Conservation (phyloP, 2,329 filamentous ascomycete genomes). For the Lasiodiplodia sp. region DNA sequence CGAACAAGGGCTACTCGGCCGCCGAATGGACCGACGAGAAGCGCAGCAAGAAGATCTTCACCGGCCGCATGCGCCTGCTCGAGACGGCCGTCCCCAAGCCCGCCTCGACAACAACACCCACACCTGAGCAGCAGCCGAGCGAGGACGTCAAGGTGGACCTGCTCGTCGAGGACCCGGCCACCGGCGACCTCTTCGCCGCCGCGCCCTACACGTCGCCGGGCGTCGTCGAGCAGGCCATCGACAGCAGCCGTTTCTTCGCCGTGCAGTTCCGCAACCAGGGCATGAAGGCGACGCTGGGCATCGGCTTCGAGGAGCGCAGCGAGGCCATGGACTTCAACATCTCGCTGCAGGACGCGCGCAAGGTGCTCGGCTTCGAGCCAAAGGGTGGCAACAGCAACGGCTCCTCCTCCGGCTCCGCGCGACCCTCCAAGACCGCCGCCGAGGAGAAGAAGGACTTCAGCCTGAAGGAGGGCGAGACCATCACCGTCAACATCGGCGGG, state of each 20-base stretch:
- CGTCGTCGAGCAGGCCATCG: slow-evolving; percentile 78
- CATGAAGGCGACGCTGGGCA: slow-evolving; percentile 79
- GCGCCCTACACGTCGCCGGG: slow-evolving; percentile 74
- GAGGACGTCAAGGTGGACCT: slow-evolving; percentile 75
- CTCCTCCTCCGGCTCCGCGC: slow-evolving; percentile 3
- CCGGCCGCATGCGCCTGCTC: slow-evolving; percentile 78
- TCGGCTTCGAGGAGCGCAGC: slow-evolving; percentile 86
- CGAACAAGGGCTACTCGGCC: slow-evolving; percentile 80
- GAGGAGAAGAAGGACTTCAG: slow-evolving; percentile 75
- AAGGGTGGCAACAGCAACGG: slow-evolving; percentile 28
- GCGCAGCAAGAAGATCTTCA: slow-evolving; percentile 79
- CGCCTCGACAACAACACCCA: slow-evolving; percentile 32
- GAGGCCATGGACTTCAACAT: slow-evolving; percentile 89
- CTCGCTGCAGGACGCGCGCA: slow-evolving; percentile 77
- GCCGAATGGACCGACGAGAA: slow-evolving; percentile 75
- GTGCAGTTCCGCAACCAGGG: slow-evolving; percentile 78
- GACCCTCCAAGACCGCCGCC: slow-evolving; percentile 37
- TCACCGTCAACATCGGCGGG: slow-evolving; percentile 78
- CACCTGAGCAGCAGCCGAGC: slow-evolving; percentile 42
- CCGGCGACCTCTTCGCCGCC: slow-evolving; percentile 81
- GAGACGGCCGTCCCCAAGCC: slow-evolving; percentile 68
- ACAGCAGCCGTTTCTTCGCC: slow-evolving; percentile 85
- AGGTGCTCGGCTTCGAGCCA: slow-evolving; percentile 68
- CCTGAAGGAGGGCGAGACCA: slow-evolving; percentile 88
- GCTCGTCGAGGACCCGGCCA: slow-evolving; percentile 77